Evolutionary conservation across 345 rosid genomes (phyloP).

Genomic region (Moricandia moricandioides): DNA sequence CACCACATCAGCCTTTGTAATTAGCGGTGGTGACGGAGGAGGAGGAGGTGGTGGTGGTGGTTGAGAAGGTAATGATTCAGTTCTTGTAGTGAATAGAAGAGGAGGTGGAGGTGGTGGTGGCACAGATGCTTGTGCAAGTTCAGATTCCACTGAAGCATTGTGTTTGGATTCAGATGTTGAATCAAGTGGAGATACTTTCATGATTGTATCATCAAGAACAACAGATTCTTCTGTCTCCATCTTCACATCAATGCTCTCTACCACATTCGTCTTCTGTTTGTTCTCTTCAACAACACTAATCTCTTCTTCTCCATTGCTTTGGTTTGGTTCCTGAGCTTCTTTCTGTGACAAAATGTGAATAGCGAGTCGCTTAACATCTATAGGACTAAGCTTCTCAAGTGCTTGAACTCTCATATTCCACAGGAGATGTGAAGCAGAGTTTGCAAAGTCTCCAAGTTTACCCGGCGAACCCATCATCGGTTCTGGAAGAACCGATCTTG

Average conservation of each 20-base stretch:
- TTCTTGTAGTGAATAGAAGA: background rate
- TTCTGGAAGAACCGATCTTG: slow-evolving; percentile 46
- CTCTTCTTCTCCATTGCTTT: slow-evolving; percentile 10
- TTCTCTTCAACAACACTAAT: slow-evolving; percentile 21
- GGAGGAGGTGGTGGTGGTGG: slow-evolving; percentile 19
- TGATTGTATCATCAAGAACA: slow-evolving; percentile 18
- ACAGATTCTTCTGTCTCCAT: slow-evolving; percentile 27
- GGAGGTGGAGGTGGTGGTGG: slow-evolving; percentile 23
- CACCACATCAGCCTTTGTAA: background rate
- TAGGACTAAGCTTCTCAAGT: slow-evolving; percentile 66
- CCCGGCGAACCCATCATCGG: slow-evolving; percentile 30
- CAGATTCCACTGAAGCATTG: background rate
- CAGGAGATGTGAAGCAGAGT: slow-evolving; percentile 40
- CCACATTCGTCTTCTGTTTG: slow-evolving; percentile 10
- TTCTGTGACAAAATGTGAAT: slow-evolving; percentile 47
- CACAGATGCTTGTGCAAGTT: background rate
- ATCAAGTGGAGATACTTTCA: slow-evolving; percentile 20
- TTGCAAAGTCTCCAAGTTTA: slow-evolving; percentile 35
- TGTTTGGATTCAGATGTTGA: slow-evolving; percentile 22
- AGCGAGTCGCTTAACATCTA: slow-evolving; percentile 61
- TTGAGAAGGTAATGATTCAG: slow-evolving; percentile 2
- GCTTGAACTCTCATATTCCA: slow-evolving; percentile 63
- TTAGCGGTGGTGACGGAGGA: slow-evolving; percentile 19
- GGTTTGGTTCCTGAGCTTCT: slow-evolving; percentile 40
- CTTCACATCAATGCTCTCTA: slow-evolving; percentile 17